phyloP scores from a whole-genome alignment of 306 rosid genomes.

The Cucurbita argyrosperma region DNA sequence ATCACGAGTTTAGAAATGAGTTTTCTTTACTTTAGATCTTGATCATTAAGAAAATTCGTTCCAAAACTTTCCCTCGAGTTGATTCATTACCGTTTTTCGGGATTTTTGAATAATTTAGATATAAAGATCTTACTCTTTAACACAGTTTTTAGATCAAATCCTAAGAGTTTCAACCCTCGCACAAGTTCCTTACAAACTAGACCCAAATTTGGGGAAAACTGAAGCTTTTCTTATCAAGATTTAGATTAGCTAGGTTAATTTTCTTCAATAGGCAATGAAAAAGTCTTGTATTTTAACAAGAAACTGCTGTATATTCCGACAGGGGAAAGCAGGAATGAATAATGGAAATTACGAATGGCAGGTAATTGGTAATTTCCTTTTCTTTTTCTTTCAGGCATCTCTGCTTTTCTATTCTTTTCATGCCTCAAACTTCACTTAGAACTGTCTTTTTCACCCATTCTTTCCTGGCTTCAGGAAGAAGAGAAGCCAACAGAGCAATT shows the following conservation, averaged over 20 bases:
- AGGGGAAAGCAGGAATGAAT: constrained; percentile 34
- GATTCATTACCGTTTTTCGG: no score
- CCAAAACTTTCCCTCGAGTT: no score
- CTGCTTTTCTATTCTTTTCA: background rate
- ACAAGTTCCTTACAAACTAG: background rate
- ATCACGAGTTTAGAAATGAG: no score
- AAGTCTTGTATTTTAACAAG: background rate
- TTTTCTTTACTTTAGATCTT: no score
- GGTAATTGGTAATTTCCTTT: constrained; percentile 15
- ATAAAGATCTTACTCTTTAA: no score
- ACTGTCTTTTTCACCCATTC: background rate
- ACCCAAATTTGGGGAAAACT: background rate
- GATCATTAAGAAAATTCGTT: no score
- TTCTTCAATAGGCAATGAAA: background rate
- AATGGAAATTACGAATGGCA: constrained; percentile 17
- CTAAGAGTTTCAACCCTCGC: no score
- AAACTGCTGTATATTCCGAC: background rate
- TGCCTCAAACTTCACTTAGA: background rate
- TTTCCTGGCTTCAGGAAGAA: constrained; percentile 32
- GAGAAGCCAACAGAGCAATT: constrained; percentile 16
- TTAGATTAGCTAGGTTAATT: background rate
- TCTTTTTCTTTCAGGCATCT: background rate
- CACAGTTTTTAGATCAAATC: no score
- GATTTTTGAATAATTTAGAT: no score
- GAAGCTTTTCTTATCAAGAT: background rate